Evolutionary conservation across 2,329 filamentous ascomycete species (phyloP), one percentile per base, ranked within the genome.

Genomic region (Escovopsis sp.): DNA sequence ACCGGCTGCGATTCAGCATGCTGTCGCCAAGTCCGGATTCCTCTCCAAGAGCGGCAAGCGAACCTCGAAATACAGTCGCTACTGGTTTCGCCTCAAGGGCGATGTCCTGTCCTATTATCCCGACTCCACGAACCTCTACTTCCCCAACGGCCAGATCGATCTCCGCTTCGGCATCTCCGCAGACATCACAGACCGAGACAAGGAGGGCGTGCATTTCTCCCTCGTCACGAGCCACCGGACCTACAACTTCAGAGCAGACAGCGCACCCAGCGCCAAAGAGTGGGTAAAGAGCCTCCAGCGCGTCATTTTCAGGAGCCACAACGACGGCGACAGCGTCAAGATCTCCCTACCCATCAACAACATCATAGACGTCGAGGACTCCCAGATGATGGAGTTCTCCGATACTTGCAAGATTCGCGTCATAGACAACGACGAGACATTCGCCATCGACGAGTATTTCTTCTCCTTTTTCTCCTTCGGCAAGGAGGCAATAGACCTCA

Each of bases 361-460:
- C 50, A 74, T 96, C 15, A 79, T 96, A 44, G 89, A 96, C 51
- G 79, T 96, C 37, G 91, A 96, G 58, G 84, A 94, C 49, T 91
- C 81, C 38, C 81, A 85, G 43, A 86, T 95, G 64, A 73, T 94
- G 42, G 85, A 93, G 48, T 87, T 94, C 58, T 86, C 87, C 16
- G 85, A 95, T 47, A 96, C 91, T 0, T 82, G 93, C 65, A 95
- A 94, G 61, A 79, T 98, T 47, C 77, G 86, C 32, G 86, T 95
- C 35, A 79, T 96, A 43, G 88, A 95, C 55, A 93, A 87, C 48
- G 85, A 91, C 48, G 89, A 95, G 60, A 93, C 86, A 0, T 96
- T 84, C 61, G 88, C 88, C 3, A 84, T 96, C 48, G 91, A 98
- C 53, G 91, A 98, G 78, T 95, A 96, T 58, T 96, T 93, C 58